Evolutionary conservation across 768 basidiomycete species (phyloP), one percentile per base, ranked within the genome.

Genomic region (Xerocomellus chrysenteron): DNA sequence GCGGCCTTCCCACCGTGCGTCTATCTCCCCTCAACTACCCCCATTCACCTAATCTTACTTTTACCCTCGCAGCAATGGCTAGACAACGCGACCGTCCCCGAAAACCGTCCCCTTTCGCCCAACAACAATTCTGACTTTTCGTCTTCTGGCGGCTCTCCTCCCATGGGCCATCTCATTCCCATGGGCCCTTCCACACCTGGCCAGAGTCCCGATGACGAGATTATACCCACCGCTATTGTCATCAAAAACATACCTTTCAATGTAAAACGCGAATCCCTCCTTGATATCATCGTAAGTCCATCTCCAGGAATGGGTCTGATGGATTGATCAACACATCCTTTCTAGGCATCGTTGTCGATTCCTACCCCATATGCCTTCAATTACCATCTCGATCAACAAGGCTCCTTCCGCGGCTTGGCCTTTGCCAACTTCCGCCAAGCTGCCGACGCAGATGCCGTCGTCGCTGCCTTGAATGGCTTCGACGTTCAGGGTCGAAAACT

Each of bases 211-310:
- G 91, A 93, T 65, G 94, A 97, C 74, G 94, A 97, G 73, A 82
- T 97, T 73, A 98, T 98, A 75, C 96, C 96, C 53, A 98, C 95
- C 11, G 97, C 97, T 52, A 98, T 99, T 68, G 97, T 99, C 70
- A 98, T 99, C 75, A 99, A 99, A 85, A 98, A 98, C 80, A 99
- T 99, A 78, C 96, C 96, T 63, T 99, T 99, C 81, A 94, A 94
- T 67, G 94, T 98, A 63, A 92, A 94, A 77, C 88, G 92, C 69
- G 96, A 98, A 77, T 92, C 92, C 43, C 84, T 99, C 64, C 86
- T 98, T 68, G 88, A 90, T 77, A 94, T 98, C 72, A 98, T 99
- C 72, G 95, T 96, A 55, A 61, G 92, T 83, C 47, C 49, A 61
- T 58, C 50, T 37, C 43, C 45, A 32, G 32, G 36, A 4, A 2